These are phyloP conservation scores for Neoboletus brunneissimus DNA, from an alignment of 768 basidiomycete species.

Conservation along the genomic window DNA sequence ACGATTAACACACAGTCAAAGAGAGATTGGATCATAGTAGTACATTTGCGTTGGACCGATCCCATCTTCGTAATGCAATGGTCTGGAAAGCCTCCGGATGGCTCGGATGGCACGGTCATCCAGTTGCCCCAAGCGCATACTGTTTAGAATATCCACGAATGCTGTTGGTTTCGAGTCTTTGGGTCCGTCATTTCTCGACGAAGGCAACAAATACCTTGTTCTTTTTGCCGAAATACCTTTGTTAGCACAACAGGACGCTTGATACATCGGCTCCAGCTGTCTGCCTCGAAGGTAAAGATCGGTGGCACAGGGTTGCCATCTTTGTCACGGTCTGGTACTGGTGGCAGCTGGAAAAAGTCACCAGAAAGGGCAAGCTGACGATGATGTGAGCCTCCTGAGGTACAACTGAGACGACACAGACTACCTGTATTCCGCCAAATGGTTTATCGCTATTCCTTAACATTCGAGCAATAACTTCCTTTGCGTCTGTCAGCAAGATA, in stretches of 20 bases:
- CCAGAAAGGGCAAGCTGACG: slow-evolving; percentile 77
- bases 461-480: slow-evolving; percentile 63
- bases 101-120: slow-evolving; percentile 38
- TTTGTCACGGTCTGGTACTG: slow-evolving; percentile 55
- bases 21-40: slow-evolving; percentile 13
- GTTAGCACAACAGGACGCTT: slow-evolving; percentile 53
- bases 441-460: slow-evolving; percentile 53
- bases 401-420: neutral
- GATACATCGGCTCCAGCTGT: slow-evolving; percentile 68
- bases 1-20: neutral
- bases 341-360: slow-evolving; percentile 90
- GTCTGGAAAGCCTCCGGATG: slow-evolving; percentile 57
- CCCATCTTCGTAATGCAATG: slow-evolving; percentile 62
- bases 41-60: slow-evolving; percentile 83
- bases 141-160: slow-evolving; percentile 85
- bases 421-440: slow-evolving; percentile 86
- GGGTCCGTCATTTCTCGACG: neutral
- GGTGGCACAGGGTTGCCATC: slow-evolving; percentile 48
- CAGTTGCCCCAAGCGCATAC: slow-evolving; percentile 76
- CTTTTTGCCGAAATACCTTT: slow-evolving; percentile 85
- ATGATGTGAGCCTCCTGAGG: neutral
- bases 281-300: slow-evolving; percentile 77
- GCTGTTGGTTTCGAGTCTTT: slow-evolving; percentile 27
- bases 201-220: slow-evolving; percentile 49
- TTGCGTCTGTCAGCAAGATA: slow-evolving; percentile 27